A percentile compares a stretch with the other conserved stretches of the same genome.
Conservation (phyloP, 1,284 basidiomycete species). For the Fomitiporia mediterranea region DNA sequence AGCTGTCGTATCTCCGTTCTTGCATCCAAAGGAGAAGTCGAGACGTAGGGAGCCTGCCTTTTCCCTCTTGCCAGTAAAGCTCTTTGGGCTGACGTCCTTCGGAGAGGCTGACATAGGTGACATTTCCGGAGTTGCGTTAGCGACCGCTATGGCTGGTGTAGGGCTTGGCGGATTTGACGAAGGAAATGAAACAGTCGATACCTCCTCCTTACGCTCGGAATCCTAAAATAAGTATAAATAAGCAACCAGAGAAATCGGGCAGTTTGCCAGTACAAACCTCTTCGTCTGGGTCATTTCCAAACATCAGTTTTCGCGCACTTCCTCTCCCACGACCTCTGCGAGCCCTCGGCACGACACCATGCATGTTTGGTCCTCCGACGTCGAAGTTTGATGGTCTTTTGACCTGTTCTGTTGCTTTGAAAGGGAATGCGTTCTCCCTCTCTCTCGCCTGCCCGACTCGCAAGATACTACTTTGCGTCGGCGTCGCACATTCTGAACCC, state of each 20-base stretch:
- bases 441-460: too few species aligned
- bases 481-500: constrained; percentile 16
- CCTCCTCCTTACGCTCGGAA: background rate
- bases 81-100: background rate
- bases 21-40: constrained; percentile 2
- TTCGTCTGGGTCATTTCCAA: constrained; percentile 7
- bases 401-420: background rate
- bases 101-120: background rate
- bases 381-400: background rate
- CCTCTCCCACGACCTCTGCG: constrained; percentile 1
- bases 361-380: background rate
- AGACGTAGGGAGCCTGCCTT: constrained; percentile 8
- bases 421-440: background rate
- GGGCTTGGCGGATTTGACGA: background rate
- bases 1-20: background rate
- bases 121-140: background rate
- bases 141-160: background rate
- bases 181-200: constrained; percentile 10
- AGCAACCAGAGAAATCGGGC: background rate
- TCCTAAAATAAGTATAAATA: background rate
- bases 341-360: constrained; percentile 8
- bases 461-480: constrained; percentile 4
- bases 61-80: constrained; percentile 1
- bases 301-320: background rate
- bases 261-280: constrained; percentile 1